phyloP scores from a whole-genome alignment of 495 filamentous ascomycete species.

The Trichoderma virens region DNA sequence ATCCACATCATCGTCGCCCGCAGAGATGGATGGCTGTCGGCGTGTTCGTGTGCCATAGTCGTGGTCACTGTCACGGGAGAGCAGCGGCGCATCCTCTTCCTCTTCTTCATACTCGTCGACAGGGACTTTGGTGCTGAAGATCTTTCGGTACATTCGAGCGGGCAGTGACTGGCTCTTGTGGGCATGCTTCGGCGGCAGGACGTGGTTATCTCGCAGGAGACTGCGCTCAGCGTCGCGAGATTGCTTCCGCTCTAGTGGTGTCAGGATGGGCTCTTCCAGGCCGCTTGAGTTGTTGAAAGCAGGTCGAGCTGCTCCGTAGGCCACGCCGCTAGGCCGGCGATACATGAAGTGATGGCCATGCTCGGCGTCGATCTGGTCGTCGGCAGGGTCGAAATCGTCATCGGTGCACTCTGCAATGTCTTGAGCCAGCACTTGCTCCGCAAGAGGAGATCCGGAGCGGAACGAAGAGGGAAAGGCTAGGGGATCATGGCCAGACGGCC shows the following conservation, averaged over 20 bases:
- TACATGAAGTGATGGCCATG: constrained; percentile 57
- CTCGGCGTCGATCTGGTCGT: constrained; percentile 33
- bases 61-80: constrained; percentile 10
- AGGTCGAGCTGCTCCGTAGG: constrained; percentile 48
- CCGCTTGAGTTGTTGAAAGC: constrained; percentile 25
- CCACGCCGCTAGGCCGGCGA: constrained; percentile 57
- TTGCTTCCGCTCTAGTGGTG: constrained; percentile 52
- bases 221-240: constrained; percentile 67
- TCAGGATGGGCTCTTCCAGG: constrained; percentile 44
- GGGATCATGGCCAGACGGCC: neutral
- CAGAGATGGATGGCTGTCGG: neutral
- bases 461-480: constrained; percentile 30
- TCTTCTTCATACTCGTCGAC: constrained; percentile 21
- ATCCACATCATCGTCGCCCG: constrained; percentile 24
- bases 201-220: constrained; percentile 67
- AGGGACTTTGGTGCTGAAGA: constrained; percentile 38
- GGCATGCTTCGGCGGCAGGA: constrained; percentile 58
- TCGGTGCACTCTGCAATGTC: constrained; percentile 56
- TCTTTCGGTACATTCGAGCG: constrained; percentile 27
- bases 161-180: constrained; percentile 15
- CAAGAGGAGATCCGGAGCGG: constrained; percentile 53
- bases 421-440: constrained; percentile 59
- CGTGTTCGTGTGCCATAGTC: neutral
- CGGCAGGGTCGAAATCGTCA: constrained; percentile 33
- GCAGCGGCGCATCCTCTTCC: constrained; percentile 32